These are phyloP conservation scores for Leccinum aurantiacum DNA, from an alignment of 768 basidiomycete genomes.

Conservation along the genomic window DNA sequence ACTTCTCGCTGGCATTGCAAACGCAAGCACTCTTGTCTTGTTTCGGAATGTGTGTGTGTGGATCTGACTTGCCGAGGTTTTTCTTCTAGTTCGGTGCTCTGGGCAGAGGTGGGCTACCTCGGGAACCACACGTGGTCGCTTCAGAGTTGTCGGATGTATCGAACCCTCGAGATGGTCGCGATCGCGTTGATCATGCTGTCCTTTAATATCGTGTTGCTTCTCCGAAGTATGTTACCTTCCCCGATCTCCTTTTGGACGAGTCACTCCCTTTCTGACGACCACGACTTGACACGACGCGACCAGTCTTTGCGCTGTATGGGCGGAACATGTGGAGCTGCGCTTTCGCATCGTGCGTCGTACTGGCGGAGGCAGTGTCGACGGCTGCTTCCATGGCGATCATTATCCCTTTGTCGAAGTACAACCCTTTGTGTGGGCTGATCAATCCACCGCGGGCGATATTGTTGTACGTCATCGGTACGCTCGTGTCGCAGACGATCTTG, in stretches of 20 bases:
- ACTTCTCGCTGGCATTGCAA: conserved; percentile 16
- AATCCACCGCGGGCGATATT: conserved; percentile 4
- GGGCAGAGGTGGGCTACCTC: conserved; percentile 3
- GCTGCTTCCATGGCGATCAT: not conserved
- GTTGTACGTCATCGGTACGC: conserved; percentile 10
- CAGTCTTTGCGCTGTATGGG: conserved; percentile 25
- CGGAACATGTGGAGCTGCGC: not conserved
- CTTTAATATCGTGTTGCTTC: conserved; percentile 21
- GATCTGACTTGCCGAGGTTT: not conserved
- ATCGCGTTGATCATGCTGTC: conserved; percentile 14
- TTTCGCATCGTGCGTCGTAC: conserved; percentile 7
- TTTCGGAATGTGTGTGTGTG: not conserved
- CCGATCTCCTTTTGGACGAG: not conserved
- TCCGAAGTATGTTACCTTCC: conserved; percentile 23
- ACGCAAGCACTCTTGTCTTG: conserved; percentile 8
- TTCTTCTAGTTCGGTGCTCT: not conserved
- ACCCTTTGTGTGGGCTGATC: conserved; percentile 14
- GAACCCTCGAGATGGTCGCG: conserved; percentile 13
- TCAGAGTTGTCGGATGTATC: conserved; percentile 13
- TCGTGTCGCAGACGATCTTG: conserved; percentile 17
- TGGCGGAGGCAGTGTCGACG: conserved; percentile 11
- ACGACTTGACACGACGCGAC: not conserved
- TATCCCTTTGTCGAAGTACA: conserved; percentile 14
- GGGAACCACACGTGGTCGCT: not conserved
- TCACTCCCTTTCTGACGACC: not conserved